Evolutionary conservation across 2,329 filamentous ascomycete species (phyloP).

Genomic region (Penicillium sp.): DNA sequence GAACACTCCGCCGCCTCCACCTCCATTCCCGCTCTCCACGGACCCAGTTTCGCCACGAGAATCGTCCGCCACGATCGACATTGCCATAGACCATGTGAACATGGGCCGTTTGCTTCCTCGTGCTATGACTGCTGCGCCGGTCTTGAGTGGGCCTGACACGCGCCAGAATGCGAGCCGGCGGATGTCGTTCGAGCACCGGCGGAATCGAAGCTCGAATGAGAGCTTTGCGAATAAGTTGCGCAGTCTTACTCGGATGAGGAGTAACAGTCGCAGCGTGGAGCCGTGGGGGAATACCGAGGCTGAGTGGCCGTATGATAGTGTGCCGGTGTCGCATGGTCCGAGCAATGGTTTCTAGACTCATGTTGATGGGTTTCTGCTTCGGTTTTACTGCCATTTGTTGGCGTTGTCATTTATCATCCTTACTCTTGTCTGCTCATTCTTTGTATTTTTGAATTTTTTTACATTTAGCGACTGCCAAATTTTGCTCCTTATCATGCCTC

Average conservation of each 20-base stretch:
- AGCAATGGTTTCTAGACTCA: constrained; percentile 9
- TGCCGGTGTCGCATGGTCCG: constrained; percentile 24
- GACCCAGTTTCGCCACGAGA: constrained; percentile 33
- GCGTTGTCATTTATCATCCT: neutral
- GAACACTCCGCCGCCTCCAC: constrained; percentile 55
- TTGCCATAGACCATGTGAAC: constrained; percentile 43
- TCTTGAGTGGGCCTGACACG: constrained; percentile 25
- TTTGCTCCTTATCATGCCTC: constrained; percentile 4
- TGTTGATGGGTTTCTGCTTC: neutral
- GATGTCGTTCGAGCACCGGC: constrained; percentile 51
- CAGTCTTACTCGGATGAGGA: constrained; percentile 60
- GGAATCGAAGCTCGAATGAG: constrained; percentile 59
- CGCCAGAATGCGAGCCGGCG: constrained; percentile 36
- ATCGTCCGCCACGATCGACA: constrained; percentile 43
- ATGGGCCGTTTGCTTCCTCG: constrained; percentile 38
- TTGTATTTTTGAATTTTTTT: neutral
- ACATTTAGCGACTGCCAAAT: constrained; percentile 15
- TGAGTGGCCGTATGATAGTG: constrained; percentile 30
- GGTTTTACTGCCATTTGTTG: neutral
- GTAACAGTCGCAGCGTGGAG: constrained; percentile 52
- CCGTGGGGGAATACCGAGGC: constrained; percentile 24
- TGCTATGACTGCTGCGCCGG: constrained; percentile 40
- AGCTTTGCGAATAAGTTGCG: constrained; percentile 57
- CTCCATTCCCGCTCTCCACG: constrained; percentile 43
- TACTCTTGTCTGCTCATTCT: neutral